Conservation (phyloP, 176 grass and related monocot species). For the Poa pratensis region DNA sequence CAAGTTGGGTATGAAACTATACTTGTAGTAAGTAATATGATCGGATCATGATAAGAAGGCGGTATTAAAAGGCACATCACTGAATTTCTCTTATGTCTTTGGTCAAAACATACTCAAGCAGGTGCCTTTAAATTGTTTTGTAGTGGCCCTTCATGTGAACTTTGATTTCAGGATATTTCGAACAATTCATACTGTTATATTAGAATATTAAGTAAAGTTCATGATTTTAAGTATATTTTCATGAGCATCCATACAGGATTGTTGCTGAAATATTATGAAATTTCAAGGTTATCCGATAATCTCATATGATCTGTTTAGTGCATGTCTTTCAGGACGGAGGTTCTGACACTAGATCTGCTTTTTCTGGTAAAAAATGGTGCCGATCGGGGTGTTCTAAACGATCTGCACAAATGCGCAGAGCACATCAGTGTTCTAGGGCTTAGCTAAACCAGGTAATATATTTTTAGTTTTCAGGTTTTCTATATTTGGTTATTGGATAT, state of each 20-base stretch:
- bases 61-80: not conserved
- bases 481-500: not conserved
- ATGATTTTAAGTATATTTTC: not conserved
- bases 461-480: not conserved
- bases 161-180: not conserved
- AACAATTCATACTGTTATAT: not conserved
- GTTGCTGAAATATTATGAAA: not conserved
- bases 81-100: not conserved
- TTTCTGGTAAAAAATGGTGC: not conserved
- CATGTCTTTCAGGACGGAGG: not conserved
- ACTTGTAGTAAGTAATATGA: not conserved
- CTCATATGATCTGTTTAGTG: not conserved
- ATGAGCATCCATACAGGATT: not conserved
- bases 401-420: not conserved
- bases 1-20: not conserved
- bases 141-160: constrained; percentile 53
- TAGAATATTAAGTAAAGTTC: not conserved
- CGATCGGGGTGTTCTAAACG: too few relatives aligned
- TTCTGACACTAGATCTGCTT: not conserved
- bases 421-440: not conserved
- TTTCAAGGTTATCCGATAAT: not conserved
- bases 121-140: constrained; percentile 27
- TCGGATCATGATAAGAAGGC: not conserved
- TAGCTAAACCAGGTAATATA: not conserved
- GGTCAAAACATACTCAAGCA: constrained; percentile 37